Evolutionary conservation across 345 rosid genomes (phyloP).

Genomic region (Anacardium occidentale): DNA sequence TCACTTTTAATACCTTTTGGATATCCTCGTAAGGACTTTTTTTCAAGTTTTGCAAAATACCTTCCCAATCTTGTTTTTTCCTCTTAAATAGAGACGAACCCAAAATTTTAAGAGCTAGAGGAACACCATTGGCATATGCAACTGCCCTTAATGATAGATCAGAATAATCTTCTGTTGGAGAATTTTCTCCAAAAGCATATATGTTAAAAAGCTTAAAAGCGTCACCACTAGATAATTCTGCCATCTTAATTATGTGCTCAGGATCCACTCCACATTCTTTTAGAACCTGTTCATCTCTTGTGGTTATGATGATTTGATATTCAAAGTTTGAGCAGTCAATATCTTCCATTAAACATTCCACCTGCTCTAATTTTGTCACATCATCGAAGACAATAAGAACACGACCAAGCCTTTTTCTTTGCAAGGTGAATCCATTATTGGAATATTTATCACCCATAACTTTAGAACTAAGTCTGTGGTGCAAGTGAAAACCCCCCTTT

Average conservation of each 20-base stretch:
- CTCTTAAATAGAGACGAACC: not conserved
- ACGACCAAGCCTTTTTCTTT: too few species aligned
- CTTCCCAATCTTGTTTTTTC: not conserved
- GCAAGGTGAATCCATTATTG: too few species aligned
- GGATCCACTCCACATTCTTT: not conserved
- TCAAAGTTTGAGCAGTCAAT: too few species aligned
- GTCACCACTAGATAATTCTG: not conserved
- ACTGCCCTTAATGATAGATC: not conserved
- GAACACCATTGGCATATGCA: slow-evolving; percentile 17
- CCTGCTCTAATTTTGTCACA: too few species aligned
- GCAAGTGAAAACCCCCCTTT: slow-evolving; percentile 16
- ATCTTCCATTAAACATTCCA: too few species aligned
- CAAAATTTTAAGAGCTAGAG: not conserved
- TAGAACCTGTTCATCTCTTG: slow-evolving; percentile 16
- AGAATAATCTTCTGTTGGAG: not conserved
- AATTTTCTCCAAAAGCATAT: slow-evolving; percentile 10
- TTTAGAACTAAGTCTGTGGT: slow-evolving; percentile 21
- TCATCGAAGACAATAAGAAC: too few species aligned
- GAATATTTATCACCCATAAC: too few species aligned
- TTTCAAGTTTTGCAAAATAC: too few species aligned
- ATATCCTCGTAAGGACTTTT: not conserved
- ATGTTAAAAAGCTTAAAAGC: slow-evolving; percentile 18
- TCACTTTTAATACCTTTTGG: not conserved
- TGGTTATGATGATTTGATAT: slow-evolving; percentile 21
- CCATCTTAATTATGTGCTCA: not conserved